Conservation (phyloP, 225 moss, liverwort and hornwort species). For the Marchantia polymorpha region DNA sequence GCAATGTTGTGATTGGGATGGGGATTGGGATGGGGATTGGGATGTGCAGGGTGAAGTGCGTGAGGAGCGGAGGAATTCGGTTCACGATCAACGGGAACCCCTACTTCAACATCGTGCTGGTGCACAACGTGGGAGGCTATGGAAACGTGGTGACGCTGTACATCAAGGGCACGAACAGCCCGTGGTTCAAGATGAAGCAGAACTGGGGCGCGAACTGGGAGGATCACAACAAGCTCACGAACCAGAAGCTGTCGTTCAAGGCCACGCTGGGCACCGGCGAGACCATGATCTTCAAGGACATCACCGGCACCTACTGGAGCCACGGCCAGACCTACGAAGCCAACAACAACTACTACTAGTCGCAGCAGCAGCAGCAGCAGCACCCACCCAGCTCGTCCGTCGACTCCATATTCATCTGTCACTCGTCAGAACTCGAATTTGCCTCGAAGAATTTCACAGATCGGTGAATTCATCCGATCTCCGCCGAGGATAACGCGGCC, state of each 20-base stretch:
- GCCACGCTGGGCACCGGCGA: slow-evolving; percentile 36
- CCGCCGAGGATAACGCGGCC: neutral
- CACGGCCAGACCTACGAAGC: slow-evolving; percentile 59
- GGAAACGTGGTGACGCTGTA: slow-evolving; percentile 41
- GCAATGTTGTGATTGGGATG: no score
- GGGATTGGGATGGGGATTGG: no score
- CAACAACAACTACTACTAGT: slow-evolving; percentile 16
- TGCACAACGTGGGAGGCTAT: slow-evolving; percentile 56
- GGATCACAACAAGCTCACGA: slow-evolving; percentile 29
- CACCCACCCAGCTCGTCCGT: neutral
- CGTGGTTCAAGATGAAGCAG: slow-evolving; percentile 43
- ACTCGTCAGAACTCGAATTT: neutral
- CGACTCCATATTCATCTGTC: neutral
- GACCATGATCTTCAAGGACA: slow-evolving; percentile 29
- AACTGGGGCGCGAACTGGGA: slow-evolving; percentile 59
- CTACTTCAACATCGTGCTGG: slow-evolving; percentile 51
- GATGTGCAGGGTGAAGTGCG: slow-evolving; percentile 40
- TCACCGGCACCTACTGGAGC: slow-evolving; percentile 36
- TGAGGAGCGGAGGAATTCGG: slow-evolving; percentile 47
- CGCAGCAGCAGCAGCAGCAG: neutral
- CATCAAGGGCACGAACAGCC: slow-evolving; percentile 24
- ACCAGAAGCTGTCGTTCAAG: slow-evolving; percentile 43
- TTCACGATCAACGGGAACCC: slow-evolving; percentile 53
- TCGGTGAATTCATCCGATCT: neutral
- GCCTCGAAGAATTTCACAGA: neutral